Base-by-base conservation (phyloP, 257 asterid genomes). In the Penstemon newberryi region DNA sequence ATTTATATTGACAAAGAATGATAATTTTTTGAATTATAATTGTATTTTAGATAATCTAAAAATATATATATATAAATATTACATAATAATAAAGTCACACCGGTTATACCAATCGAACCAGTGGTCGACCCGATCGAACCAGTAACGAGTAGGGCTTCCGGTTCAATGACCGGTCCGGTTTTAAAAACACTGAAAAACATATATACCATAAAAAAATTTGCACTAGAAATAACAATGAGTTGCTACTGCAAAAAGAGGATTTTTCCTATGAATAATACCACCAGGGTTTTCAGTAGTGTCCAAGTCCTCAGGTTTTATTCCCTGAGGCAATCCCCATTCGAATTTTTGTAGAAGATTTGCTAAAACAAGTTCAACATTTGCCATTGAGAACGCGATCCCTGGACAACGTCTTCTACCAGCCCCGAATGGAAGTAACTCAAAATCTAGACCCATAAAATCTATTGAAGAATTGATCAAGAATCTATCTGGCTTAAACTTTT, bases 401-500 rank as follows among this genome's bases (percentile, higher is more conserved):
- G 78, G 81, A 12, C 81, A 77, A 7, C 71, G 71, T 61, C 81
- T 77, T 44, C 81, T 44, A 11, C 81, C 81, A 11, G 72, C 55
- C 19, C 78, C 80, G 39, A 76, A 76, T 4, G 77, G 80, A 60
- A 76, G 46, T 38, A 65, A 25, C 65, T 72, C 71, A 8, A 70
- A 78, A 56, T 78, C 76, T 13, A 64, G 59, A 18, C 82, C 74
- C 46, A 46, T 60, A 62, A 8, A 66, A 13, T 78, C 77, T 4
- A 65, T 37, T 0, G 46, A 7, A 37, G 63, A 51, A 25, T 25
- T 25, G 49, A 70, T 53, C 15, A 83, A 52, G 60, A 83, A 83
- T 53, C 88, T 70, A 15, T 78, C 81, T 0, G 86, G 88, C 0
- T 4, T 6, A 56, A 80, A 83, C 47, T 70, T 65, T 11, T 80